Evolutionary conservation across 805 yeast species (phyloP).

Genomic region (Pichia kluyveri): DNA sequence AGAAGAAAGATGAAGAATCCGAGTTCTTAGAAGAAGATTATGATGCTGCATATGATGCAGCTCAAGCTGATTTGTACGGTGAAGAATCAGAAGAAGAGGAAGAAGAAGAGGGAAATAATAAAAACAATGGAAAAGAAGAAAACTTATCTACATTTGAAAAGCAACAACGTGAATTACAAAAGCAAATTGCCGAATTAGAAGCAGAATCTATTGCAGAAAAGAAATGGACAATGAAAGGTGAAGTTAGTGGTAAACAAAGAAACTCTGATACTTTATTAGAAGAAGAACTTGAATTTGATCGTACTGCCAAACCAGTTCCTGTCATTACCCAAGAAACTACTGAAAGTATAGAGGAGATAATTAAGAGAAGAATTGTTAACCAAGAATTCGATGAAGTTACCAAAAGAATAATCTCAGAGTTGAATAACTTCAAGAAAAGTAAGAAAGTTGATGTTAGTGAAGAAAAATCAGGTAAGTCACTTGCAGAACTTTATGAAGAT

Average conservation of each 20-base stretch:
- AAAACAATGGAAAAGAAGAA: constrained; percentile 14
- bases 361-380: constrained; percentile 68
- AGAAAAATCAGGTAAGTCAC: constrained; percentile 73
- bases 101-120: constrained; percentile 21
- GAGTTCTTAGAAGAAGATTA: constrained; percentile 53
- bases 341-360: constrained; percentile 79
- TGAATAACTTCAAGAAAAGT: constrained; percentile 51
- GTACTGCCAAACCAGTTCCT: constrained; percentile 93
- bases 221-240: constrained; percentile 93
- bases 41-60: constrained; percentile 50
- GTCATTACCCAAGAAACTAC: constrained; percentile 86
- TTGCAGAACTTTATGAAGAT: constrained; percentile 89
- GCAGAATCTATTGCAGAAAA: constrained; percentile 84
- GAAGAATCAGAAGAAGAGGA: constrained; percentile 28
- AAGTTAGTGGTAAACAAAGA: constrained; percentile 70
- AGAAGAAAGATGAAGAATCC: constrained; percentile 20
- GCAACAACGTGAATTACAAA: constrained; percentile 68
- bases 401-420: constrained; percentile 57
- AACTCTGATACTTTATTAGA: constrained; percentile 77
- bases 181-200: constrained; percentile 73
- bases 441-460: constrained; percentile 63
- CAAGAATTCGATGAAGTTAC: constrained; percentile 80
- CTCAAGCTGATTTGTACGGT: constrained; percentile 55
- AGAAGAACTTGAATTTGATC: constrained; percentile 80
- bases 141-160: constrained; percentile 69